Base-by-base conservation (phyloP, 495 filamentous ascomycete species). In the Aspergillus affinis region DNA sequence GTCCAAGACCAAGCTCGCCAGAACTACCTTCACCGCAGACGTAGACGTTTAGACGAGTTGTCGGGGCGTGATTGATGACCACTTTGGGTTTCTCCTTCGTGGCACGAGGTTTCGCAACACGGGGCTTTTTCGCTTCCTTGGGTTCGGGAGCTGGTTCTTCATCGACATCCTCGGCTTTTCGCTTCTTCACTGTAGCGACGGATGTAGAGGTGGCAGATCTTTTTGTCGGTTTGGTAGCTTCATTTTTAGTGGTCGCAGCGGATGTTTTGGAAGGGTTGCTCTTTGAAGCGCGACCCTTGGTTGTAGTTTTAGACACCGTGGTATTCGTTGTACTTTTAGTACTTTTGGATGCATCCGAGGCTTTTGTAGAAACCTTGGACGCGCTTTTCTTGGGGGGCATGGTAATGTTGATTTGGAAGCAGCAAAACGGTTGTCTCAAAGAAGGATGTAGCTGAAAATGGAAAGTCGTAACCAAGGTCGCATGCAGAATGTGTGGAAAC, bases 11-110 rank as follows among this genome's bases (percentile, higher is more conserved):
- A 49, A 90, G 81, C 66, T 90, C 88, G 58, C 85, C 85, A 23
- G 81, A 82, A 63, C 82, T 83, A 51, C 87, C 88, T 64, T 88
- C 87, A 41, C 88, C 88, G 57, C 82, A 89, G 58, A 89, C 86
- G 62, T 80, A 89, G 41, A 89, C 83, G 64, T 89, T 81, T 36
- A 88, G 75, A n/a, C 74, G 74, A 19, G 70, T 67, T 15, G 66
- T 80, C 5, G 78, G 78, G 6, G 74, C 75, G 30, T 76, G 51
- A 52, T 82, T 82, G 52, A 82, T 76, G 58, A 76, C 65, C 20
- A 73, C 65, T 62, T 75, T 75, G 5, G 63, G 57, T 49, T 65
- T 71, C n/a, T 51, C 65, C 53, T 65, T 70, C 15, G 61, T 17
- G 20, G 48, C 62, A 29, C 65, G 69, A 19, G 66, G 58, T 57